Conservation (phyloP, 371 early-diverging fungal species). For the Smittium culicis region DNA sequence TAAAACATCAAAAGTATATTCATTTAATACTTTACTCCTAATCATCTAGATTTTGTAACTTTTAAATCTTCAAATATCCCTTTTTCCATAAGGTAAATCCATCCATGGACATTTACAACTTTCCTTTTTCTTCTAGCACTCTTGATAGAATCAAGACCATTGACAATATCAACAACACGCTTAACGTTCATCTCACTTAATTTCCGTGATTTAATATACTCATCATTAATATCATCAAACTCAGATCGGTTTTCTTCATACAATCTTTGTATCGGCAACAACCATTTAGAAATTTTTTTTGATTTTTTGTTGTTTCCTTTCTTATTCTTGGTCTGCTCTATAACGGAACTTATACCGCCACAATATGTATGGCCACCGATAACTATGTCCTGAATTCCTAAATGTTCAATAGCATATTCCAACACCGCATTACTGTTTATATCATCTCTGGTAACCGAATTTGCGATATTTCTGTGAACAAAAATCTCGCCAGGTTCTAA, state of each 20-base stretch:
- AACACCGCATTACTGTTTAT: constrained; percentile 69
- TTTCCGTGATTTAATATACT: constrained; percentile 33
- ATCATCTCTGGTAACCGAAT: constrained; percentile 66
- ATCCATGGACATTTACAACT: constrained; percentile 62
- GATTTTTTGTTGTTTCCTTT: too few relatives aligned
- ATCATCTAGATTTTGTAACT: constrained; percentile 15
- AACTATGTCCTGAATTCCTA: constrained; percentile 82
- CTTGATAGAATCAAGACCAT: constrained; percentile 58
- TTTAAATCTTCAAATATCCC: constrained; percentile 39
- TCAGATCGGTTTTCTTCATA: constrained; percentile 39
- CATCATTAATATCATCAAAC: constrained; percentile 29
- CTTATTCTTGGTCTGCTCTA: constrained; percentile 39
- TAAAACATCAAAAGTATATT: too few relatives aligned
- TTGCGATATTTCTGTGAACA: constrained; percentile 92
- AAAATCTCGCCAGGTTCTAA: constrained; percentile 66
- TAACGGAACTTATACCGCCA: constrained; percentile 70
- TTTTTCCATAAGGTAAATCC: constrained; percentile 63
- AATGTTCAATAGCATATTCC: constrained; percentile 80
- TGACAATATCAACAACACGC: constrained; percentile 55
- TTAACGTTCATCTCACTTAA: constrained; percentile 63
- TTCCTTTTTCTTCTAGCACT: constrained; percentile 72
- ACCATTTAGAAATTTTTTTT: constrained; percentile 42
- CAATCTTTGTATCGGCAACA: constrained; percentile 60
- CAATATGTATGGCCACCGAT: constrained; percentile 70
- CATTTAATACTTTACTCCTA: too few relatives aligned